Evolutionary conservation across 345 rosid genomes (phyloP).

Genomic region (Lepidium aucheri): DNA sequence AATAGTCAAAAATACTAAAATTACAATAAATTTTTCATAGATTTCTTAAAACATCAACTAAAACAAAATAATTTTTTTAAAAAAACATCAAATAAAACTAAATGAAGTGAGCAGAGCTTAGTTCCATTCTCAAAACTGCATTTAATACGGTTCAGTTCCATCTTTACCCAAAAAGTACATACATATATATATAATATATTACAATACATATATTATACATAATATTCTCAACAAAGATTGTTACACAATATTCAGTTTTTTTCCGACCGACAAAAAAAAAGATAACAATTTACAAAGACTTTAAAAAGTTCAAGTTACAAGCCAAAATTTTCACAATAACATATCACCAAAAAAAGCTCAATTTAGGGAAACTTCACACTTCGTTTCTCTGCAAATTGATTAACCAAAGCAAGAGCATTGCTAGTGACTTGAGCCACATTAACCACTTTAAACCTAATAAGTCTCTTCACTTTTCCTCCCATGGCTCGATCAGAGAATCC

Average conservation of each 20-base stretch:
- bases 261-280: not conserved
- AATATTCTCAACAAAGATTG: conserved; percentile 1
- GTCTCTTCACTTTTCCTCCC: conserved; percentile 53
- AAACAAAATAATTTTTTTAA: too few relatives aligned
- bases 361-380: conserved; percentile 21
- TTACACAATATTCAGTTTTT: not conserved
- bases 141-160: not conserved
- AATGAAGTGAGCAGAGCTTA: too few relatives aligned
- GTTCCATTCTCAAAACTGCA: conserved; percentile 7
- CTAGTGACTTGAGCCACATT: conserved; percentile 73
- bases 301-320: not conserved
- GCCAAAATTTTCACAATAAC: conserved; percentile 14
- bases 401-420: conserved; percentile 78
- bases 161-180: not conserved
- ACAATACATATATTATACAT: conserved; percentile 4
- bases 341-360: not conserved
- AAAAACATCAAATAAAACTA: too few relatives aligned
- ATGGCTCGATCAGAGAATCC: conserved; percentile 47
- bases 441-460: conserved; percentile 39
- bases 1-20: too few relatives aligned
- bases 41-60: too few relatives aligned
- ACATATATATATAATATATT: not conserved
- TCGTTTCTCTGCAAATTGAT: conserved; percentile 58
- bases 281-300: conserved; percentile 1
- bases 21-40: too few relatives aligned